Percentiles rank a stretch among this genome's conserved stretches.
phyloP scores from a whole-genome alignment of 169 alveolate genomes.

The Eimeria zaria region DNA sequence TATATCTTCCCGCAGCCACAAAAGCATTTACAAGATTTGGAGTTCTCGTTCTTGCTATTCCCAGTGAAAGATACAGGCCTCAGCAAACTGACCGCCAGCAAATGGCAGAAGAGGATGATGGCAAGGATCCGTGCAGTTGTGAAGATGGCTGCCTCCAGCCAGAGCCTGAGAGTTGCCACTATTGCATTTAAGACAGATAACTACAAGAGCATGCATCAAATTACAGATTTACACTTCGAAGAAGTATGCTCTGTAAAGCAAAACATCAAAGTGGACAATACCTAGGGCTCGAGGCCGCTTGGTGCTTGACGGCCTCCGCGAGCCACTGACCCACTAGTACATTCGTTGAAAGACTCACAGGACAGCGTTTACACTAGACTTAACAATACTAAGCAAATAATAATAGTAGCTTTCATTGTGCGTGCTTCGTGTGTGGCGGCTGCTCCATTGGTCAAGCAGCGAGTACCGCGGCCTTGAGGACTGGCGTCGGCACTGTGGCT shows the following conservation, averaged over 20 bases:
- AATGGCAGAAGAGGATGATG: not conserved
- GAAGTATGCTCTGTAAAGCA: not conserved
- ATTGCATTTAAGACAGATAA: not conserved
- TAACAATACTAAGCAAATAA: not conserved
- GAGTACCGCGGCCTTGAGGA: not conserved
- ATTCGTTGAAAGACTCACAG: not conserved
- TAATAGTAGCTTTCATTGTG: not conserved
- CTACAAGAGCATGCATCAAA: not conserved
- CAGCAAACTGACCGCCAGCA: not conserved
- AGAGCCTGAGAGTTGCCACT: not conserved
- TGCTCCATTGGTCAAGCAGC: slow-evolving; percentile 1
- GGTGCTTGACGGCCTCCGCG: not conserved
- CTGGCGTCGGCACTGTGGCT: not conserved
- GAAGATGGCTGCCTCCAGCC: not conserved
- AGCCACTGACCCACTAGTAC: not conserved
- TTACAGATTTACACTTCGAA: not conserved
- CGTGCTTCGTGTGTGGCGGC: not conserved
- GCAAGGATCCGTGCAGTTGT: not conserved
- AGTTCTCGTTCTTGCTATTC: not conserved
- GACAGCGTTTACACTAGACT: not conserved
- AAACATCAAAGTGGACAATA: not conserved
- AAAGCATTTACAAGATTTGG: not conserved
- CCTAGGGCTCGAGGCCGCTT: not conserved
- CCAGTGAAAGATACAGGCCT: not conserved
- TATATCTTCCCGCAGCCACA: not conserved